These are phyloP conservation scores for Metarhizium anisopliae DNA, from an alignment of 2,329 filamentous ascomycete species.

Conservation along the genomic window DNA sequence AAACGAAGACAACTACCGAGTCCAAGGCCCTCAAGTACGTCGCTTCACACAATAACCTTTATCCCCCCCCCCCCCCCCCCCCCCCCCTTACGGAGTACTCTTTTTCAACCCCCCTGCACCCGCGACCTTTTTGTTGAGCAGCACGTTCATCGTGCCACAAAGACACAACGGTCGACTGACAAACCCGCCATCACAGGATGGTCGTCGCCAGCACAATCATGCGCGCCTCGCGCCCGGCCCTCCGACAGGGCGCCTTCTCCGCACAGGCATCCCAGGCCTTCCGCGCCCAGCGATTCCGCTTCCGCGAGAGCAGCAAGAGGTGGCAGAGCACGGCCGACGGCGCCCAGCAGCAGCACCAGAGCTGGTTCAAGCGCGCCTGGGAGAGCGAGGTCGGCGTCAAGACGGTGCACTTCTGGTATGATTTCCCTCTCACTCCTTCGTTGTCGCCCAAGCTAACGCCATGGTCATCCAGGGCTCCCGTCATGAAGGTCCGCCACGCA, in stretches of 20 bases:
- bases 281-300: conserved; percentile 32
- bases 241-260: conserved; percentile 37
- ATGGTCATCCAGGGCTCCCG: conserved; percentile 59
- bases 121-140: too few relatives aligned
- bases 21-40: not conserved
- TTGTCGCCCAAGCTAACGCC: conserved; percentile 12
- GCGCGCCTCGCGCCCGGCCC: conserved; percentile 46
- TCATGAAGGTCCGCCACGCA: conserved; percentile 59
- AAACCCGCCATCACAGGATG: conserved; percentile 20
- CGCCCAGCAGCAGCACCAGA: conserved; percentile 31
- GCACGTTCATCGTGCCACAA: not conserved
- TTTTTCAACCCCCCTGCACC: too few relatives aligned
- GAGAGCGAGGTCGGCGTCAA: conserved; percentile 73
- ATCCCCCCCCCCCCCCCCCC: too few relatives aligned
- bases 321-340: conserved; percentile 60
- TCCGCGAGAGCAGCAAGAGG: conserved; percentile 41
- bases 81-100: too few relatives aligned
- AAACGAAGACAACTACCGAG: not conserved
- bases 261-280: conserved; percentile 34
- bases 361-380: conserved; percentile 72
- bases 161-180: not conserved
- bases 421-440: conserved; percentile 1
- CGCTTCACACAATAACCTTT: too few relatives aligned
- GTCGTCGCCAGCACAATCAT: conserved; percentile 39
- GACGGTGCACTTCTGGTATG: conserved; percentile 97